Conservation (phyloP, 352 stramenopile genomes). For the Phytopythium cucurbitacearum region DNA sequence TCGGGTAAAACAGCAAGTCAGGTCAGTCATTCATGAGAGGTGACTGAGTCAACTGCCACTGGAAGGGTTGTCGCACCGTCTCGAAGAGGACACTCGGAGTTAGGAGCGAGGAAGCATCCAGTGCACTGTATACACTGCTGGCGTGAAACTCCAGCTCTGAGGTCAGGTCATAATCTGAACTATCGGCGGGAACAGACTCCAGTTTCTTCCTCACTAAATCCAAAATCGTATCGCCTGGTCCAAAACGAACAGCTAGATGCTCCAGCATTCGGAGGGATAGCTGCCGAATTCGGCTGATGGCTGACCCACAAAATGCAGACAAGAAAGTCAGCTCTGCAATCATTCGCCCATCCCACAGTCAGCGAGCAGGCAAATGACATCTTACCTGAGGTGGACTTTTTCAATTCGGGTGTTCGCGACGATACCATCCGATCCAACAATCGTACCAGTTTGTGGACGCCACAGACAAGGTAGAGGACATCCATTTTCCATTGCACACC, state of each 20-base stretch:
- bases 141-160: slow-evolving; percentile 47
- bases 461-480: slow-evolving; percentile 61
- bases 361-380: neutral
- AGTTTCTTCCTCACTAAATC: slow-evolving; percentile 28
- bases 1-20: neutral
- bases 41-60: neutral
- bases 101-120: slow-evolving; percentile 17
- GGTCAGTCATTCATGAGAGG: neutral
- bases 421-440: slow-evolving; percentile 52
- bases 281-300: slow-evolving; percentile 36
- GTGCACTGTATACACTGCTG: slow-evolving; percentile 24
- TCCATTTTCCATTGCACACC: slow-evolving; percentile 69
- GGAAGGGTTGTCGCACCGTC: slow-evolving; percentile 15
- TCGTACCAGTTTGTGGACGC: slow-evolving; percentile 40
- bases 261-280: slow-evolving; percentile 51
- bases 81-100: slow-evolving; percentile 20
- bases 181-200: slow-evolving; percentile 2
- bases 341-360: neutral
- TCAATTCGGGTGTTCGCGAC: slow-evolving; percentile 8
- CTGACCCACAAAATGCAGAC: slow-evolving; percentile 10
- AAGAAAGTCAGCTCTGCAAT: neutral
- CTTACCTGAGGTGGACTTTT: slow-evolving; percentile 14
- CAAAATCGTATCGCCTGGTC: slow-evolving; percentile 29
- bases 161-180: slow-evolving; percentile 32
- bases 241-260: slow-evolving; percentile 35